These are phyloP conservation scores for Dendrocalamus sinicus DNA, from an alignment of 176 grass and related monocot genomes.

Conservation along the genomic window DNA sequence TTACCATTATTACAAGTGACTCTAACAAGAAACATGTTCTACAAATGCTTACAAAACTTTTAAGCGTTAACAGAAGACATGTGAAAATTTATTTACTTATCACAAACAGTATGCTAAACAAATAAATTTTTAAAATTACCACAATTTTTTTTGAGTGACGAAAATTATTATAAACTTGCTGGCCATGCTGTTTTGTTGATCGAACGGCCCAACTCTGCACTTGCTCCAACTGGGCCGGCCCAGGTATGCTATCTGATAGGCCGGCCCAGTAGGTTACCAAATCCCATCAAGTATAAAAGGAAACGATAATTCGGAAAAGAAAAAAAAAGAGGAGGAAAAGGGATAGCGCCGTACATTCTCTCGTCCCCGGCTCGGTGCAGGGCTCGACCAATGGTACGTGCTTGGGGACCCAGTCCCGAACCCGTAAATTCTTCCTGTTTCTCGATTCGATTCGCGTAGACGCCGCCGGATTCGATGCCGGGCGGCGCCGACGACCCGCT, in stretches of 20 bases:
- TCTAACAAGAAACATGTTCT: not conserved
- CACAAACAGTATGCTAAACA: not conserved
- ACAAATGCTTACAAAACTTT: not conserved
- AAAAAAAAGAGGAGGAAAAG: not conserved
- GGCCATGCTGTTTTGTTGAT: no score
- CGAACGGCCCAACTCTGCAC: not conserved
- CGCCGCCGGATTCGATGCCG: not conserved
- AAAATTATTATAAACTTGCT: no score
- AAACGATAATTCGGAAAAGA: not conserved
- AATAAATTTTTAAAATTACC: no score
- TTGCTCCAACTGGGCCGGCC: not conserved
- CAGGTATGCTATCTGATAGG: not conserved
- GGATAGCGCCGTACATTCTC: not conserved
- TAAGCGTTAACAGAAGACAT: not conserved
- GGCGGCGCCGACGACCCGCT: not conserved
- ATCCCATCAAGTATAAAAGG: not conserved
- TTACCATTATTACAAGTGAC: not conserved
- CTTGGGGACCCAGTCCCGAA: not conserved
- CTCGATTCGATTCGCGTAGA: not conserved
- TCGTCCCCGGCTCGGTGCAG: not conserved
- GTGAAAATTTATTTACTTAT: not conserved
- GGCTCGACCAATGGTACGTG: not conserved
- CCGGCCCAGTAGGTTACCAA: not conserved
- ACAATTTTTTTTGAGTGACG: no score
- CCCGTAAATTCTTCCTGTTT: not conserved